Percentiles rank a stretch among this genome's conserved stretches.
Evolutionary conservation across 1,284 basidiomycete species (phyloP).

Genomic region (Flammula alnicola): DNA sequence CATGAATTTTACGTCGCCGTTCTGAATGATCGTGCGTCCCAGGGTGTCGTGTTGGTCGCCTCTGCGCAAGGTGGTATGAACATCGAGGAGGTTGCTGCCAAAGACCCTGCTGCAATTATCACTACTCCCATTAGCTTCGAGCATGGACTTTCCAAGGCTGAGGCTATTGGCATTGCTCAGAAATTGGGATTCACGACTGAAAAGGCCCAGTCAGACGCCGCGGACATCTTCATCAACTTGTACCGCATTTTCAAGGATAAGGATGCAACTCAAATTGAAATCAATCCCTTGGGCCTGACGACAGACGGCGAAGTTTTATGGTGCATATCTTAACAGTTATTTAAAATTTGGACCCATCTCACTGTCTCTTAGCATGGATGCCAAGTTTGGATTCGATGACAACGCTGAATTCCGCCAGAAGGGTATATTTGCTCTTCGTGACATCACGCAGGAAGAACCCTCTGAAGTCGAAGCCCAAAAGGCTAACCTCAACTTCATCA

Average conservation of each 20-base stretch:
- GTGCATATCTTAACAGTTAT: conserved; percentile 47
- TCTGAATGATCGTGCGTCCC: conserved; percentile 91
- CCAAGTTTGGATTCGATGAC: conserved; percentile 99
- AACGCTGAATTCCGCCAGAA: conserved; percentile 98
- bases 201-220: conserved; percentile 80
- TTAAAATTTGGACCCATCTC: conserved; percentile 7
- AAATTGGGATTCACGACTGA: conserved; percentile 90
- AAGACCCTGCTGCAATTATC: conserved; percentile 95
- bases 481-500: conserved; percentile 98
- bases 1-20: conserved; percentile 99
- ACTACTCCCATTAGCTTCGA: conserved; percentile 93
- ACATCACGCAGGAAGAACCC: conserved; percentile 94
- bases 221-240: conserved; percentile 92
- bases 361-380: conserved; percentile 84
- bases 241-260: conserved; percentile 99
- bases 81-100: conserved; percentile 99
- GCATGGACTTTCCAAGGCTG: conserved; percentile 77
- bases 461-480: conserved; percentile 97
- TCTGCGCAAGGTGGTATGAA: conserved; percentile 97
- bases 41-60: conserved; percentile 92
- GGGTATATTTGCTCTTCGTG: conserved; percentile 90
- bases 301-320: conserved; percentile 93
- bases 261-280: conserved; percentile 99
- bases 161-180: conserved; percentile 82
- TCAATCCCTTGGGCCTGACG: conserved; percentile 98